Evolutionary conservation across 1,284 basidiomycete genomes (phyloP).

Genomic region (Thelephora terrestris): DNA sequence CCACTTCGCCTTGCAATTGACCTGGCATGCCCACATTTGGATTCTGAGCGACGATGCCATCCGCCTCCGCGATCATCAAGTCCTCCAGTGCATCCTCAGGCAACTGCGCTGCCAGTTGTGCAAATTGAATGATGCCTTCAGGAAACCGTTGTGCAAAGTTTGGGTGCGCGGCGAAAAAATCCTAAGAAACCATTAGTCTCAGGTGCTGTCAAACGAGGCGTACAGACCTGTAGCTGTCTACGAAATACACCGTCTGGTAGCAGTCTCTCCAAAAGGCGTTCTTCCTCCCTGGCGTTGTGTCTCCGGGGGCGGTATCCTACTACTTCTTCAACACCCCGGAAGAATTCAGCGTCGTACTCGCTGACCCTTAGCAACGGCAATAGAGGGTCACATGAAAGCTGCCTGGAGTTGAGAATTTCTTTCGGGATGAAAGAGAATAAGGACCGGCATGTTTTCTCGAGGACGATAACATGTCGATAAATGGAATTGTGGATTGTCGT

Average conservation of each 20-base stretch:
- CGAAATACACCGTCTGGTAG: constrained; percentile 48
- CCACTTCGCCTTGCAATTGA: constrained; percentile 17
- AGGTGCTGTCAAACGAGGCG: constrained; percentile 7
- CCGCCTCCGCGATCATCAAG: constrained; percentile 34
- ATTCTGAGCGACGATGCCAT: constrained; percentile 15
- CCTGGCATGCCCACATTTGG: constrained; percentile 21
- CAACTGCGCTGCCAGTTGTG: constrained; percentile 45
- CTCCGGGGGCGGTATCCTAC: constrained; percentile 27
- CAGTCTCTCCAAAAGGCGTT: constrained; percentile 40
- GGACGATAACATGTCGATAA: constrained; percentile 69
- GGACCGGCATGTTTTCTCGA: constrained; percentile 49
- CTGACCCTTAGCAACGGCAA: constrained; percentile 54
- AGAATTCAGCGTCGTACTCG: constrained; percentile 63
- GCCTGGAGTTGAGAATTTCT: constrained; percentile 34
- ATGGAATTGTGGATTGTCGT: constrained; percentile 39
- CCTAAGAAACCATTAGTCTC: constrained; percentile 20
- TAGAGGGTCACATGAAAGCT: constrained; percentile 73
- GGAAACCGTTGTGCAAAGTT: constrained; percentile 45
- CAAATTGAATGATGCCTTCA: constrained; percentile 55
- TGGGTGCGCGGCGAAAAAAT: constrained; percentile 42
- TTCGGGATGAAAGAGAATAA: constrained; percentile 66
- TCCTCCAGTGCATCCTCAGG: constrained; percentile 51
- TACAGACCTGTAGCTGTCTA: constrained; percentile 40
- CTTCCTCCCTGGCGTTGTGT: constrained; percentile 35
- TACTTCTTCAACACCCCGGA: constrained; percentile 49